phyloP scores from a whole-genome alignment of 2,329 filamentous ascomycete species.

The Sclerotinia trifoliorum region DNA sequence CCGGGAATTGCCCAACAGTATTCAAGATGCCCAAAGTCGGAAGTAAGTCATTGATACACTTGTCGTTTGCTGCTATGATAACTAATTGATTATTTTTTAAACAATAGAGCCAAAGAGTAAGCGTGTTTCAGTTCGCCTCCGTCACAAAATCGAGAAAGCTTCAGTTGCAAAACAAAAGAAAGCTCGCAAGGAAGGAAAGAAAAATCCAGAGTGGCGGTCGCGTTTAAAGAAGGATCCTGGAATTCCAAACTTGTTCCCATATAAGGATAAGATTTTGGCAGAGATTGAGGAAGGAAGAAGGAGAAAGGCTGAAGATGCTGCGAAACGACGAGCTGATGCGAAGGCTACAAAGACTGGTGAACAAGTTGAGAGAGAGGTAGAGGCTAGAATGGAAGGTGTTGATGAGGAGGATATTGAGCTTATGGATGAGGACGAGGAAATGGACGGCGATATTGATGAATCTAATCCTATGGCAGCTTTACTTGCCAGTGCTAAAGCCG shows the following conservation, averaged over 20 bases:
- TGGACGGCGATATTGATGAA: conserved; percentile 60
- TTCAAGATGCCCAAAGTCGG: conserved; percentile 41
- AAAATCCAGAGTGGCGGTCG: conserved; percentile 96
- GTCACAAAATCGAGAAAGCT: conserved; percentile 94
- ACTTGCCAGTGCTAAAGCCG: conserved; percentile 75
- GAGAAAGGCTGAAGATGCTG: conserved; percentile 75
- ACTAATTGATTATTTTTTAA: conserved; percentile 26
- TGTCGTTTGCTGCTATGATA: not conserved
- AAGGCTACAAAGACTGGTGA: conserved; percentile 62
- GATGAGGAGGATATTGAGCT: conserved; percentile 51
- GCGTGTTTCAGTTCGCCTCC: conserved; percentile 81
- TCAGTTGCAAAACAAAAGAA: conserved; percentile 90
- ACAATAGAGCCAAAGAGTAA: conserved; percentile 86
- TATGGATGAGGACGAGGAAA: conserved; percentile 53
- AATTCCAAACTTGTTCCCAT: conserved; percentile 95
- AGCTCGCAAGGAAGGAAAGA: conserved; percentile 82
- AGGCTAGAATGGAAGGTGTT: conserved; percentile 46
- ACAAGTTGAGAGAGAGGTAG: conserved; percentile 45
- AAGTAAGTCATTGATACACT: conserved; percentile 32
- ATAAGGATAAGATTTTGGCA: conserved; percentile 91
- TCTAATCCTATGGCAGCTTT: conserved; percentile 91
- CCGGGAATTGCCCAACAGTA: conserved; percentile 15
- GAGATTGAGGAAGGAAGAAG: conserved; percentile 89
- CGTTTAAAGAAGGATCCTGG: conserved; percentile 97
- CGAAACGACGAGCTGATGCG: conserved; percentile 68